Evolutionary conservation across 331 rosid genomes (phyloP).

Genomic region (Pyracantha coccinea): DNA sequence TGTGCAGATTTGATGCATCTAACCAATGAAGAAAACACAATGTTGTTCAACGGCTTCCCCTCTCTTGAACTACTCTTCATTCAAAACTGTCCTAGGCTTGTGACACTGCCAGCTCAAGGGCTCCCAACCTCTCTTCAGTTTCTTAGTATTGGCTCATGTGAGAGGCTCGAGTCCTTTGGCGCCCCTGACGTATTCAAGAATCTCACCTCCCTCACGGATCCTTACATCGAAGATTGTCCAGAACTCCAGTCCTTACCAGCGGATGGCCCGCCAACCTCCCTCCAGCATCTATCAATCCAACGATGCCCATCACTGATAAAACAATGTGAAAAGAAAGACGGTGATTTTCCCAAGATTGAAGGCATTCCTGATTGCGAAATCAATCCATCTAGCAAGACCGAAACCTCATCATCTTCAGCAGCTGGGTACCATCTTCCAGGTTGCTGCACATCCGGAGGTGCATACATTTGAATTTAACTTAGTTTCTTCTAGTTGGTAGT

Average conservation of each 20-base stretch:
- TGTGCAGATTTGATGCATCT: not conserved
- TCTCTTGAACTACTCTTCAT: slow-evolving; percentile 8
- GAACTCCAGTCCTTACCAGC: slow-evolving; percentile 9
- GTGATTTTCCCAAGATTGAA: not conserved
- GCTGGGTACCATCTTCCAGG: not conserved
- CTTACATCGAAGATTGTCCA: slow-evolving; percentile 11
- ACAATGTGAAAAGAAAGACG: not conserved
- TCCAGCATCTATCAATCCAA: slow-evolving; percentile 7
- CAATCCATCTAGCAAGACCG: not conserved
- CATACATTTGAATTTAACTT: not conserved
- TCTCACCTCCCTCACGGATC: slow-evolving; percentile 3
- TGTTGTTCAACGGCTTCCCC: not conserved
- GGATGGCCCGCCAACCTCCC: slow-evolving; percentile 6
- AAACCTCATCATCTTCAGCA: not conserved
- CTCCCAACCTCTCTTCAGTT: slow-evolving; percentile 1
- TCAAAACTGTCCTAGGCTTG: slow-evolving; percentile 13
- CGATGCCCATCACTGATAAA: not conserved
- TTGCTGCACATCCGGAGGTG: not conserved
- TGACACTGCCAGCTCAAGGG: slow-evolving; percentile 1
- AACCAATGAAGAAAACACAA: not conserved
- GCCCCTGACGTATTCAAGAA: not conserved
- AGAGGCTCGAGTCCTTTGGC: slow-evolving; percentile 8
- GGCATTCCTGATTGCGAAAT: slow-evolving; percentile 5
- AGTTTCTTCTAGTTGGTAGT: not conserved
- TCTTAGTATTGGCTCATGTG: slow-evolving; percentile 3